Conservation (phyloP, 2,329 filamentous ascomycete genomes). For the Fusarium keratoplasticum region DNA sequence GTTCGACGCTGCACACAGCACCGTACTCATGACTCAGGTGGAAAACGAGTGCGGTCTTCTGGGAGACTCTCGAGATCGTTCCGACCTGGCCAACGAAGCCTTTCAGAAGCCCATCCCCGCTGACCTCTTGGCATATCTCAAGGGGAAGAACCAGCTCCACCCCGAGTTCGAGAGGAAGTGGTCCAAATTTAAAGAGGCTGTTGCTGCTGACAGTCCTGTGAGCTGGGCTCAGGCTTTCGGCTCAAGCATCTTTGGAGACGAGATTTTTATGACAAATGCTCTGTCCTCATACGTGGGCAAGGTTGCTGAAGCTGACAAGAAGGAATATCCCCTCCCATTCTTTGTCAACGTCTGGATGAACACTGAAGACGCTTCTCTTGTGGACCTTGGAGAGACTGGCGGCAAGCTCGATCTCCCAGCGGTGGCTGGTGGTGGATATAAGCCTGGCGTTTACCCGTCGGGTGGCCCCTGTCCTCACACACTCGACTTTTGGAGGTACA, state of each 20-base stretch:
- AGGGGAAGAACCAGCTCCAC: background rate
- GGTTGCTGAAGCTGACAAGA: background rate
- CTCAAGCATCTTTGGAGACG: background rate
- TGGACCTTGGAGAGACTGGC: background rate
- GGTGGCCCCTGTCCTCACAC: background rate
- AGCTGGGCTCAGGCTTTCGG: background rate
- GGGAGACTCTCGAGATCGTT: background rate
- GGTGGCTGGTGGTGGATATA: background rate
- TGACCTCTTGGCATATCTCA: background rate
- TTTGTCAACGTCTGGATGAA: background rate
- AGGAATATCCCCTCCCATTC: background rate
- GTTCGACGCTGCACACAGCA: background rate
- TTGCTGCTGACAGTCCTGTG: background rate
- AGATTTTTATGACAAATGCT: background rate
- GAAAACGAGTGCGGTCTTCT: background rate
- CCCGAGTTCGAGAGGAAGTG: background rate
- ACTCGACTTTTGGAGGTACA: background rate
- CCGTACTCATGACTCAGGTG: background rate
- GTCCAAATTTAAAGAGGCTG: background rate
- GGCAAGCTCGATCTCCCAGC: background rate
- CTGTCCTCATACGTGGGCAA: background rate
- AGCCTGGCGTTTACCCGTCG: background rate
- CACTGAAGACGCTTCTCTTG: background rate
- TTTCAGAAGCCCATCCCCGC: background rate
- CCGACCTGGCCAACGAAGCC: background rate